Conservation (phyloP, 352 stramenopile species). For the Pythium biforme region DNA sequence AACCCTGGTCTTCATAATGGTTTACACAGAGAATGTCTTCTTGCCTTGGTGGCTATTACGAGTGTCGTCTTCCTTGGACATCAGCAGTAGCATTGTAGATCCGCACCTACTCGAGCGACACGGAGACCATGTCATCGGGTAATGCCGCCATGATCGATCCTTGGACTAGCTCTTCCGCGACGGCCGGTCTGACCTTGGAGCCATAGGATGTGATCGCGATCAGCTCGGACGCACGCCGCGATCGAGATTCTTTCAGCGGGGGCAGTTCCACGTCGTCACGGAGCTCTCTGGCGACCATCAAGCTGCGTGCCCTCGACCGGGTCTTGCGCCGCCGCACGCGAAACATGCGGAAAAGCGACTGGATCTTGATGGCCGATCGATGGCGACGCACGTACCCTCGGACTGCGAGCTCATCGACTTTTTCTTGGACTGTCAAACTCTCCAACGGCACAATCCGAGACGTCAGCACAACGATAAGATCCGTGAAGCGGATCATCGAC, state of each 20-base stretch:
- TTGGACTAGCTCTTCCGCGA: constrained; percentile 3
- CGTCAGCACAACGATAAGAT: constrained; percentile 70
- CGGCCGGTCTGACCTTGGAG: not conserved
- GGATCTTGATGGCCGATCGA: constrained; percentile 56
- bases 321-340: constrained; percentile 36
- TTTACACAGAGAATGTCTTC: too few relatives aligned
- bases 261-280: not conserved
- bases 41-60: too few relatives aligned
- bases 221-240: constrained; percentile 5
- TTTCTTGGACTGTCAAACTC: constrained; percentile 74
- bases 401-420: constrained; percentile 79
- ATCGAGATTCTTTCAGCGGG: constrained; percentile 12
- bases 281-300: not conserved
- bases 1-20: too few relatives aligned
- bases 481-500: constrained; percentile 75
- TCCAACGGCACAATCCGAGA: constrained; percentile 65
- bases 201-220: constrained; percentile 2
- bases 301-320: not conserved
- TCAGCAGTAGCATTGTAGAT: not conserved
- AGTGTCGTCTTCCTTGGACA: not conserved
- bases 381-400: constrained; percentile 68
- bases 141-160: constrained; percentile 22
- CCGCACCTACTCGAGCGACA: constrained; percentile 18
- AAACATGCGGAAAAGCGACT: constrained; percentile 65
- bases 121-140: constrained; percentile 18